Evolutionary conservation across 2,329 filamentous ascomycete genomes (phyloP), one percentile per base, ranked within the genome.

Genomic region (Aspergillus terreus): DNA sequence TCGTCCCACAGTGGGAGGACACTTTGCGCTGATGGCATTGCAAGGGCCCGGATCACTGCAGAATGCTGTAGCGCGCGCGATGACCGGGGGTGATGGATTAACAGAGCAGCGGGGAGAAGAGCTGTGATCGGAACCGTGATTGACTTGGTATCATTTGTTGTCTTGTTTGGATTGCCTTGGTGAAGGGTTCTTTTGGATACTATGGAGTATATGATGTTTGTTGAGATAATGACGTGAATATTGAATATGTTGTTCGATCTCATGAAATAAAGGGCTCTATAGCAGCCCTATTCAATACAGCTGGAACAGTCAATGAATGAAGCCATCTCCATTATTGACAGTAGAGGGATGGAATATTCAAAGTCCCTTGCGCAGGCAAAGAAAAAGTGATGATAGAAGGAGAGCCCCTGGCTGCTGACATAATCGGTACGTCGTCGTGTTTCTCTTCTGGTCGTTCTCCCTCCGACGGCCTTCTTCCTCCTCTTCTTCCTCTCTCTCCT

Each of bases 11-110:
- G 71, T 75, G 2, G 74, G 72, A 23, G 71, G 70, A 1, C 71
- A 75, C 52, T 76, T 76, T 63, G 70, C 72, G 0, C 50, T 75
- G 32, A 56, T 76, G 53, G 71, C 72, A 6, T 51, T 74, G 50
- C 54, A 70, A 30, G 70, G 69, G 6, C 61, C 66, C 4, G 48
- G 38, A 11, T 63, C 54, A 4, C 54, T 70, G 10, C 57, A 57
- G 15, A 47, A 33, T 4, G 50, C 57, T 19, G 46, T 64, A 32
- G 25, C 17, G 19, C 33, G 35, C n/a, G 49, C n/a, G 36, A 50
- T 43, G 41, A 42, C 6, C n/a, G 14, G 7, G 15, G 2, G 30
- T 19, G 21, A 40, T 2, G 25, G 15, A 6, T 48, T 49, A 25
- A n/a, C 36, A 17, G 47, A 51, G 7, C 21, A 46, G 46, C 51